phyloP scores from a whole-genome alignment of 768 basidiomycete genomes.

The Daedaleopsis sinensis region DNA sequence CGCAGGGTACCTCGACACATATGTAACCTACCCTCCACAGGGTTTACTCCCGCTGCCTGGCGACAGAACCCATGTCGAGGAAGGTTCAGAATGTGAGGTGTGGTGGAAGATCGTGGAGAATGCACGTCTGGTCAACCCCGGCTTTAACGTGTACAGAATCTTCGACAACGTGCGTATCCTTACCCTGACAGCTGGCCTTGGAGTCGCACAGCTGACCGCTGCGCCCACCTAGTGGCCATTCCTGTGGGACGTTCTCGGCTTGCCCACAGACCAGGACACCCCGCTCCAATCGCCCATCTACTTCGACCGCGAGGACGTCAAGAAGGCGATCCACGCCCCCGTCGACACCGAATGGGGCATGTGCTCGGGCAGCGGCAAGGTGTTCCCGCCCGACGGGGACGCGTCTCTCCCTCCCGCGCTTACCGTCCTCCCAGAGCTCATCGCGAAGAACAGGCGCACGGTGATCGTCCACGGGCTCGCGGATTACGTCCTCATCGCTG shows the following conservation, averaged over 20 bases:
- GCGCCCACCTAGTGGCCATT: constrained; percentile 49
- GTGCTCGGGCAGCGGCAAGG: constrained; percentile 48
- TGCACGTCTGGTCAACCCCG: constrained; percentile 66
- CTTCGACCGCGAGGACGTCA: constrained; percentile 71
- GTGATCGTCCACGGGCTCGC: constrained; percentile 75
- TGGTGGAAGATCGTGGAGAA: constrained; percentile 71
- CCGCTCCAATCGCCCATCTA: constrained; percentile 66
- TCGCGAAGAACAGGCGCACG: constrained; percentile 69
- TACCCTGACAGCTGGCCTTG: neutral
- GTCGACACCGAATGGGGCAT: constrained; percentile 59
- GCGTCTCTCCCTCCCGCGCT: constrained; percentile 62
- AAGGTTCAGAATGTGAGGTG: constrained; percentile 55
- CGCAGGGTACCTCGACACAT: constrained; percentile 58
- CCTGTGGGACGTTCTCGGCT: constrained; percentile 82
- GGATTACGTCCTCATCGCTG: constrained; percentile 73
- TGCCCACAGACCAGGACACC: constrained; percentile 47
- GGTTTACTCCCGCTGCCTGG: constrained; percentile 66
- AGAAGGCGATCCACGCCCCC: constrained; percentile 73
- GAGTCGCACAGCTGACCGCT: neutral
- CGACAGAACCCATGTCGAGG: constrained; percentile 44
- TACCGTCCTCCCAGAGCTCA: constrained; percentile 71
- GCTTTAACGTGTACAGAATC: constrained; percentile 79
- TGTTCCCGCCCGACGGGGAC: constrained; percentile 63
- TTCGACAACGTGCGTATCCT: constrained; percentile 57
- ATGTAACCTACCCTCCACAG: constrained; percentile 68